Evolutionary conservation across 148 eudicot species (phyloP), one percentile per base, ranked within the genome.

Genomic region (Suaeda aralocaspica): DNA sequence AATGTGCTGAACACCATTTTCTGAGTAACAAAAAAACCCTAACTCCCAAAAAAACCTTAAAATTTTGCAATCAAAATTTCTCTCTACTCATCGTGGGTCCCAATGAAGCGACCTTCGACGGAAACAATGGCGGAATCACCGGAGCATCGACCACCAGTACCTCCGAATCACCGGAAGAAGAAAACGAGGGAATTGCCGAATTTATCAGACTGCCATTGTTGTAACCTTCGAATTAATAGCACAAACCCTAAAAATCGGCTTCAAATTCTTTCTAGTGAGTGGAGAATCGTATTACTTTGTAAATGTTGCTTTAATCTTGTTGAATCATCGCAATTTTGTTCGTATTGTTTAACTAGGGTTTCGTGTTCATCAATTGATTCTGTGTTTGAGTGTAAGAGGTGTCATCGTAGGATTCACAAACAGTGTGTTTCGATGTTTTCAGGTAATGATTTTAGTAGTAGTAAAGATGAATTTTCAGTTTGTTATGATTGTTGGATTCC

Each of bases 401-500:
- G 97, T 64, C 75, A 58, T 1, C 80, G 87, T 22, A 66, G 72
- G 30, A 46, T 94, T 76, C 99, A 94, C 68, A 69, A 52, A 49
- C 77, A 68, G 7, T 94, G 99, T 53, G 85, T 78, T 46, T 57
- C 68, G 26, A 71, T 26, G 76, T 84, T 79, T 63, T 64, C 59
- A 22, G 74, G 73, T 59, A 68, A 64, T 55, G 39, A 1, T n/a
- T n/a, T n/a, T n/a, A n/a, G n/a, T 28, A 59, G 60, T 63, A 5
- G 49, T 63, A 71, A 57, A 44, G 75, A 74, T 52, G 75, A 72
- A 57, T 75, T 84, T 69, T 68, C 63, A 3, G 80, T 91, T 76
- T 94, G 98, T 76, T 77, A 91, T 49, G 96, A 94, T 77, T 94
- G 97, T 73, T 94, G 99, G 99, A 74, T 91, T 12, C 97, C 98